Base-by-base conservation (phyloP, 208 protist genomes). In the Leishmania mexicana region DNA sequence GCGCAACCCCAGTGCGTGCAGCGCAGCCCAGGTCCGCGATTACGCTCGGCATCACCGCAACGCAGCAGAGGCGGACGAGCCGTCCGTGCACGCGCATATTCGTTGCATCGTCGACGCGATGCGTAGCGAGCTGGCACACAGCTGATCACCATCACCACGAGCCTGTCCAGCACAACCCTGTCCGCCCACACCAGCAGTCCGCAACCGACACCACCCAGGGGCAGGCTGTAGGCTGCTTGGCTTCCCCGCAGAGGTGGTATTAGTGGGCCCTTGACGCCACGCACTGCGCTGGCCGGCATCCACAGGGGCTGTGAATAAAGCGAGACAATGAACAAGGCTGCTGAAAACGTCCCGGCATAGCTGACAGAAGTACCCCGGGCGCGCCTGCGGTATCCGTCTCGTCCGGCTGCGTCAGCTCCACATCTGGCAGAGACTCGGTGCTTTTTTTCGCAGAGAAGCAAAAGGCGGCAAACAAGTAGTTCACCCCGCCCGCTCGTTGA, bases 401-500 rank as follows among this genome's bases (percentile, higher is more conserved):
- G 2, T 45, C 40, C 21, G 8, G 28, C 40, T 47, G 5, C 67
- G 67, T 17, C 40, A 6, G 10, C 28, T n/a, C 71, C 11, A 2
- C 47, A 21, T 6, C 21, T 40, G 15, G 72, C 45, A 47, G 49
- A 54, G 35, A 31, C 1, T 7, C 15, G 19, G 31, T 35, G 31
- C 7, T 15, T 3, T 3, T 10, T 24, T 1, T 45, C 13, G 28
- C 13, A 45, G 54, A 70, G 68, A 73, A 8, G 15, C 35, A 71
- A 31, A 64, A 51, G 5, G 28, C 35, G 13, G 58, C 28, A 62
- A 15, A 15, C 1, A 28, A 76, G 42, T 31, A n/a, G 15, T 24
- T 76, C 72, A 76, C 31, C 3, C 45, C 51, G 62, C 72, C 60
- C 83, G 84, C 73, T 83, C 65, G 35, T 80, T 78, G n/a, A 91